phyloP scores from a whole-genome alignment of 345 rosid genomes.

The Triadica sebifera region DNA sequence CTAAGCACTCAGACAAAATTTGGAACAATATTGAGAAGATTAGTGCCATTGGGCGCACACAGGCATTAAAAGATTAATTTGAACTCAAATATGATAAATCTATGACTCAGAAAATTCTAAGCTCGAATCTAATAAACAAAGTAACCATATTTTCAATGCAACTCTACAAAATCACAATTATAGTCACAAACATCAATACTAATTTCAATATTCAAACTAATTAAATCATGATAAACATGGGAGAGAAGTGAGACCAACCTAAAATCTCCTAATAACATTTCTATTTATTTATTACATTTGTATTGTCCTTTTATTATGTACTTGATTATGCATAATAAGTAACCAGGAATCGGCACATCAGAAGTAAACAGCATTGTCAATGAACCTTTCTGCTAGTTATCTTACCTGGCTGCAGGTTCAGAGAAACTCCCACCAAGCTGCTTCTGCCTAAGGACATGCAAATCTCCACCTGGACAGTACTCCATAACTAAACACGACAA shows the following conservation, averaged over 20 bases:
- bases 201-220: not conserved
- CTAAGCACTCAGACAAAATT: no score
- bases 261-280: not conserved
- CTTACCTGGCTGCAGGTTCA: constrained; percentile 87
- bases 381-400: not conserved
- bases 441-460: constrained; percentile 89
- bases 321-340: not conserved
- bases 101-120: not conserved
- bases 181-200: no score
- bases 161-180: not conserved
- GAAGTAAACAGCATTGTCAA: not conserved
- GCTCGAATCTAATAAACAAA: not conserved
- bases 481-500: constrained; percentile 92
- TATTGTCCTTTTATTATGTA: not conserved
- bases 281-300: not conserved
- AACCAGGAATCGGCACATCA: not conserved
- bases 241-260: not conserved
- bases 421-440: constrained; percentile 72
- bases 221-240: not conserved
- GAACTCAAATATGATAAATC: not conserved
- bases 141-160: not conserved
- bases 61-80: not conserved
- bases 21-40: no score
- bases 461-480: constrained; percentile 97
- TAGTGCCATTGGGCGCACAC: not conserved